These are phyloP conservation scores for Neurospora sp. DNA, from an alignment of 495 filamentous ascomycete species.

Conservation along the genomic window DNA sequence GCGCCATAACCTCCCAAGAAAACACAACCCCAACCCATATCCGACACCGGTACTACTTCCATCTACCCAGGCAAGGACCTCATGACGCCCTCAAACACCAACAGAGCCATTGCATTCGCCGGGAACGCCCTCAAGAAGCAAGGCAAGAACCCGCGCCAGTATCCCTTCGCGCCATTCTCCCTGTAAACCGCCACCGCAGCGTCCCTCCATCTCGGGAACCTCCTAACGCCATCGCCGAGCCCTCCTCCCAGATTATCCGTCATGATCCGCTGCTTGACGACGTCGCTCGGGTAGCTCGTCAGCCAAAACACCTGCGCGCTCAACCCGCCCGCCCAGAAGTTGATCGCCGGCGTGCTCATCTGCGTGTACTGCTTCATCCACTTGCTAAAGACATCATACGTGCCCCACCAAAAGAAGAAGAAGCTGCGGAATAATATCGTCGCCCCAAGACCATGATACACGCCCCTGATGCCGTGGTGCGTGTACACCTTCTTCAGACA, in stretches of 20 bases:
- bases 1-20: neutral
- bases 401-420: slow-evolving; percentile 97
- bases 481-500: slow-evolving; percentile 58
- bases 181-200: slow-evolving; percentile 67
- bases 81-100: slow-evolving; percentile 92
- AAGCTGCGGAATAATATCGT: slow-evolving; percentile 84
- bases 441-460: slow-evolving; percentile 76
- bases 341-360: slow-evolving; percentile 70
- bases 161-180: slow-evolving; percentile 67
- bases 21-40: neutral
- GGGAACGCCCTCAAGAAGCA: slow-evolving; percentile 93
- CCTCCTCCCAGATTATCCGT: slow-evolving; percentile 73
- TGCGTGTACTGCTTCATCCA: slow-evolving; percentile 53
- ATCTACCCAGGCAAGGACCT: slow-evolving; percentile 52
- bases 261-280: slow-evolving; percentile 98
- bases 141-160: slow-evolving; percentile 88
- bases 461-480: slow-evolving; percentile 61
- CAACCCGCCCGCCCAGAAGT: slow-evolving; percentile 95
- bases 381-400: slow-evolving; percentile 74
- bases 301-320: slow-evolving; percentile 92
- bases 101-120: slow-evolving; percentile 87
- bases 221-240: slow-evolving; percentile 55
- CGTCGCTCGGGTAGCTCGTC: slow-evolving; percentile 82
- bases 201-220: slow-evolving; percentile 68
- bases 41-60: neutral